These are phyloP conservation scores for Lentinula sp. DNA, from an alignment of 768 basidiomycete species.

Conservation along the genomic window DNA sequence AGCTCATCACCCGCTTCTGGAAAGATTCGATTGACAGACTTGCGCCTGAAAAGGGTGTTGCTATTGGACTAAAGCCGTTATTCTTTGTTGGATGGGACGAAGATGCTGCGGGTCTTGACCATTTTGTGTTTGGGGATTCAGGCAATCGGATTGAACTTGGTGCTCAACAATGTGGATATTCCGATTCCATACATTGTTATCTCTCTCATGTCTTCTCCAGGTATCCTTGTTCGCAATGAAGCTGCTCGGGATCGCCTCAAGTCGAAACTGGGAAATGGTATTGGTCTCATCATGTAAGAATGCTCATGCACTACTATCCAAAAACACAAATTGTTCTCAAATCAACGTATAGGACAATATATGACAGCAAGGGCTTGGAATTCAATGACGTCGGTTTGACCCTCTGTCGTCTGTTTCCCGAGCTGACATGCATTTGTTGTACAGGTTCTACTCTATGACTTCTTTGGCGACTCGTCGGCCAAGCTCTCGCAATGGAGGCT, in stretches of 20 bases:
- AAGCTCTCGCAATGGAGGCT: constrained; percentile 54
- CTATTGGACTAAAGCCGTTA: constrained; percentile 49
- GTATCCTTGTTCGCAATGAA: constrained; percentile 65
- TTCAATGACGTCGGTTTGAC: constrained; percentile 47
- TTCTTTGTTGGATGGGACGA: constrained; percentile 48
- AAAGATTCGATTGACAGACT: constrained; percentile 58
- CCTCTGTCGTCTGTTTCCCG: not conserved
- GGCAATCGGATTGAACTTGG: constrained; percentile 52
- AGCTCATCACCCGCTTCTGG: constrained; percentile 58
- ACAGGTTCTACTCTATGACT: constrained; percentile 70
- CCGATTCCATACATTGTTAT: not conserved
- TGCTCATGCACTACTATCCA: not conserved
- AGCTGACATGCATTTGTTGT: not conserved
- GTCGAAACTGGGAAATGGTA: constrained; percentile 43
- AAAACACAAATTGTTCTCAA: not conserved
- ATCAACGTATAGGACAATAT: constrained; percentile 35
- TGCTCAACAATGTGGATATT: constrained; percentile 53
- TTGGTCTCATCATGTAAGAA: constrained; percentile 52
- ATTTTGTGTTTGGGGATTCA: constrained; percentile 49
- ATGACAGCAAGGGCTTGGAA: constrained; percentile 63
- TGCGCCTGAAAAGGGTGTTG: constrained; percentile 46
- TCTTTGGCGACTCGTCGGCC: constrained; percentile 59
- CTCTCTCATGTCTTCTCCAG: constrained; percentile 24
- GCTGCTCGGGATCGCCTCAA: constrained; percentile 39
- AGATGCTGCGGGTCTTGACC: constrained; percentile 39